phyloP scores from a whole-genome alignment of 495 filamentous ascomycete genomes.

The Tuber indicum region DNA sequence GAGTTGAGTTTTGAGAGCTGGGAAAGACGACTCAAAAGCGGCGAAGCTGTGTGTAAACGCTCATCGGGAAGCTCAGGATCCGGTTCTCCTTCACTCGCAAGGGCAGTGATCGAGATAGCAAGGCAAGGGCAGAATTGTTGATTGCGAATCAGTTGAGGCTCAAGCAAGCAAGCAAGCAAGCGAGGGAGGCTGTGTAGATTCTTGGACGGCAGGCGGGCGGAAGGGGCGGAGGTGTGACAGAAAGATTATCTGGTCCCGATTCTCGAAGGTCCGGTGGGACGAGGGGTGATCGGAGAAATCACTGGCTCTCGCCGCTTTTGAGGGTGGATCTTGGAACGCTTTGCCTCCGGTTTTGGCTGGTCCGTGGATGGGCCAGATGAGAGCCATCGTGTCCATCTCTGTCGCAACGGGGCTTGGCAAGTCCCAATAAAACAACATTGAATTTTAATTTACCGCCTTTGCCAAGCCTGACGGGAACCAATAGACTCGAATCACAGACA shows the following conservation, averaged over 20 bases:
- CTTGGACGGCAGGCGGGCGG: not conserved
- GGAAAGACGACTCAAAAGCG: conserved; percentile 18
- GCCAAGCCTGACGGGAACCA: not conserved
- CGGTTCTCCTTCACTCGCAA: not conserved
- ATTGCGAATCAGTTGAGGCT: conserved; percentile 28
- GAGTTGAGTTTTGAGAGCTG: conserved; percentile 14
- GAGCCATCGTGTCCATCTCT: not conserved
- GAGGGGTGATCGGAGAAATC: conserved; percentile 1
- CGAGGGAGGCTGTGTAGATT: not conserved
- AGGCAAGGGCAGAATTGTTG: conserved; percentile 11
- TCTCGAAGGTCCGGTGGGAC: conserved; percentile 1
- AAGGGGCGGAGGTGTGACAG: conserved; percentile 1
- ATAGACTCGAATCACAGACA: not conserved
- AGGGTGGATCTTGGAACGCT: not conserved
- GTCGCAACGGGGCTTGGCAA: not conserved
- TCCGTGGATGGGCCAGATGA: not conserved
- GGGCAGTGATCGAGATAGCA: not conserved
- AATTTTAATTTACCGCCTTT: not conserved
- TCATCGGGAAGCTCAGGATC: not conserved
- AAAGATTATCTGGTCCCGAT: not conserved
- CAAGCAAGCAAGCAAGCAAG: conserved; percentile 29
- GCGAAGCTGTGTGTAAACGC: conserved; percentile 4
- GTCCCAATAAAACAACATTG: not conserved
- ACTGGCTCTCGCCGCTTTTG: conserved; percentile 4
- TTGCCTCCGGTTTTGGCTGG: not conserved